phyloP scores from a whole-genome alignment of 192 early-diverging fungal genomes.

The Glomus cerebriforme region DNA sequence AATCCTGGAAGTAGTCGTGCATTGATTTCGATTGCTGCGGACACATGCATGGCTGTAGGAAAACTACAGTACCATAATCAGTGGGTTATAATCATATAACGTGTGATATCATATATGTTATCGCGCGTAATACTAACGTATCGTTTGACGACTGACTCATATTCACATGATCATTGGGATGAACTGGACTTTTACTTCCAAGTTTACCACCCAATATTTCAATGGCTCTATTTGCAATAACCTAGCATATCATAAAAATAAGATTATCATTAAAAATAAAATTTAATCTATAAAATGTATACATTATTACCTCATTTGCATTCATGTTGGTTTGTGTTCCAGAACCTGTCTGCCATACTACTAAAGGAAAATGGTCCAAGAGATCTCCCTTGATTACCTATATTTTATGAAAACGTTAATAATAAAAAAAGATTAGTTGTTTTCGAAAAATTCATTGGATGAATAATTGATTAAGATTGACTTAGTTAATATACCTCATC shows the following conservation, averaged over 20 bases:
- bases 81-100: not conserved
- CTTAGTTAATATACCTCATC: slow-evolving; percentile 64
- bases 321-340: slow-evolving; percentile 99
- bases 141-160: slow-evolving; percentile 98
- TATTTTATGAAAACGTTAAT: not conserved
- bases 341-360: slow-evolving; percentile 98
- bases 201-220: slow-evolving; percentile 90
- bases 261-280: not conserved
- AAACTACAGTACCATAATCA: slow-evolving; percentile 50
- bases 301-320: slow-evolving; percentile 66
- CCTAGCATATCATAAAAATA: slow-evolving; percentile 43
- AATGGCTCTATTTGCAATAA: slow-evolving; percentile 98
- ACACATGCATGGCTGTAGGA: slow-evolving; percentile 99
- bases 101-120: not conserved
- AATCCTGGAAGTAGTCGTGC: slow-evolving; percentile 85
- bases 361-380: slow-evolving; percentile 96
- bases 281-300: slow-evolving; percentile 14
- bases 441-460: not conserved
- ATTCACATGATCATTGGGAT: slow-evolving; percentile 99
- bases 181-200: slow-evolving; percentile 92
- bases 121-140: slow-evolving; percentile 54
- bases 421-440: slow-evolving; percentile 9
- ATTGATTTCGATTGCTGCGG: slow-evolving; percentile 88
- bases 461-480: not conserved
- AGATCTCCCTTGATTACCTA: slow-evolving; percentile 89